Percentiles rank a stretch among this genome's conserved stretches.
Evolutionary conservation across 768 basidiomycete genomes (phyloP).

Genomic region (Lactarius vividus): DNA sequence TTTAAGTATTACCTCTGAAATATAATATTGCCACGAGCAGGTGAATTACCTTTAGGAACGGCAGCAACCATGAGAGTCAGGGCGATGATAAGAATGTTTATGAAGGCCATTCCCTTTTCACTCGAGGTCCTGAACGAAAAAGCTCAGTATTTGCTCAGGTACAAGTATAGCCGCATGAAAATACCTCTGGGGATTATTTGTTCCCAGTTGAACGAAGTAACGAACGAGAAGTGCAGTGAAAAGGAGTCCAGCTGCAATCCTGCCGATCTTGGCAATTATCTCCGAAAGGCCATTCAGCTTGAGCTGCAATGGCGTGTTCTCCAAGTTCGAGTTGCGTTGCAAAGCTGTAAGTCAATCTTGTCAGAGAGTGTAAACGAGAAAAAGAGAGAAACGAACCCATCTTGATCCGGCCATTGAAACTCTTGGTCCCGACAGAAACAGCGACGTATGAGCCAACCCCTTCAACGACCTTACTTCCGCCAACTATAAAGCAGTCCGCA

Average conservation of each 20-base stretch:
- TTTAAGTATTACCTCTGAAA: constrained; percentile 17
- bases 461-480: constrained; percentile 90
- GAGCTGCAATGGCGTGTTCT: constrained; percentile 89
- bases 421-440: constrained; percentile 86
- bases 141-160: neutral
- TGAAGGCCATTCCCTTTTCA: constrained; percentile 85
- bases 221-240: constrained; percentile 87
- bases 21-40: constrained; percentile 35
- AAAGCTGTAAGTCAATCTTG: constrained; percentile 51
- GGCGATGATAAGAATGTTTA: constrained; percentile 90
- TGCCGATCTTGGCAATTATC: constrained; percentile 89
- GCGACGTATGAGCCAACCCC: constrained; percentile 75
- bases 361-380: neutral
- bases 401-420: constrained; percentile 96
- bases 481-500: constrained; percentile 87
- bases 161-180: too few relatives aligned
- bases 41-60: constrained; percentile 64
- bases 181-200: constrained; percentile 42
- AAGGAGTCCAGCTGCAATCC: constrained; percentile 75
- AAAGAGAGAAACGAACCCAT: constrained; percentile 64
- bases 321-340: constrained; percentile 75
- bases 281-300: constrained; percentile 93
- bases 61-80: constrained; percentile 88
- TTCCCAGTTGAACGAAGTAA: constrained; percentile 87
- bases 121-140: constrained; percentile 52